A percentile compares a stretch with the other conserved stretches of the same genome.
Evolutionary conservation across 768 basidiomycete genomes (phyloP).

Genomic region (Cystobasidiopsis lactophilus): DNA sequence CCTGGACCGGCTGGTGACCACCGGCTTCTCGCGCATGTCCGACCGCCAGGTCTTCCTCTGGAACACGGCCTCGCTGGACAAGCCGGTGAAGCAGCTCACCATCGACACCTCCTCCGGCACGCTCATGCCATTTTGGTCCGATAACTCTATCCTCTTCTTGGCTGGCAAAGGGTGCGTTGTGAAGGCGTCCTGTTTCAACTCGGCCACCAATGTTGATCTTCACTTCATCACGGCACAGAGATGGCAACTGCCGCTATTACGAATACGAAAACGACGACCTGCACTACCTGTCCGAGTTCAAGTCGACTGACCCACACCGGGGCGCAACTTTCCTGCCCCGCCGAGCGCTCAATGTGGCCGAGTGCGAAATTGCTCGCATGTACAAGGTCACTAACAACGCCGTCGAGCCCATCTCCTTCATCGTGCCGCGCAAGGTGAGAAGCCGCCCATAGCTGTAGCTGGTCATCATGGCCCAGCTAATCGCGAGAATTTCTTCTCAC

Average conservation of each 20-base stretch:
- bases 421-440: conserved; percentile 72
- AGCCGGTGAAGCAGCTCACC: conserved; percentile 44
- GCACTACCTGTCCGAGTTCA: conserved; percentile 48
- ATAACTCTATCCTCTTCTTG: conserved; percentile 39
- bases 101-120: conserved; percentile 84
- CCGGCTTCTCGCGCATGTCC: conserved; percentile 90
- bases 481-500: conserved; percentile 3
- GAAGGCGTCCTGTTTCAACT: background rate
- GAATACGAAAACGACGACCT: conserved; percentile 78
- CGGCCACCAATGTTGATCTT: background rate
- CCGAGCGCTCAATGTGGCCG: conserved; percentile 61
- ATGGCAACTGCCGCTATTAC: conserved; percentile 91
- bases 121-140: conserved; percentile 97
- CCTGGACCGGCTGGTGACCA: conserved; percentile 67
- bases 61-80: conserved; percentile 58
- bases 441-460: conserved; percentile 2
- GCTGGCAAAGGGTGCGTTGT: conserved; percentile 63
- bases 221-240: conserved; percentile 40
- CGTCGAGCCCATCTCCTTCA: conserved; percentile 84
- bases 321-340: conserved; percentile 94
- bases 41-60: conserved; percentile 77
- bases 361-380: conserved; percentile 85
- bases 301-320: conserved; percentile 76
- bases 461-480: background rate
- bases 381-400: conserved; percentile 41